Conservation (phyloP, 2,329 filamentous ascomycete genomes). For the Botrytis cinerea region DNA sequence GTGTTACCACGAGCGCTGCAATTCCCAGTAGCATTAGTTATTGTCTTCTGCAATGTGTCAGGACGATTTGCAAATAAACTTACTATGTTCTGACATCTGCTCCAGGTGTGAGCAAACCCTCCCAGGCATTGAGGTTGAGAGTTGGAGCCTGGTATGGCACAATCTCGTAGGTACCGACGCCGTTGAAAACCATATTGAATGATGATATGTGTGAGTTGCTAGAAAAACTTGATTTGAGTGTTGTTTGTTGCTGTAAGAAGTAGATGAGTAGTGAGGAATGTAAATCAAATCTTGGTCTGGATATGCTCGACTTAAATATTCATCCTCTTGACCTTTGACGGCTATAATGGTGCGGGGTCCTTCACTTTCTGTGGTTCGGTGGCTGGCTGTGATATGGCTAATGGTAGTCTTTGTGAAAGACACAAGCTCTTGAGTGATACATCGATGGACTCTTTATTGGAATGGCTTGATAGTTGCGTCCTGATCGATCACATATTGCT, state of each 20-base stretch:
- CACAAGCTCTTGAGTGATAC: not conserved
- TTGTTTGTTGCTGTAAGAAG: not conserved
- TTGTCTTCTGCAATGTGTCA: not conserved
- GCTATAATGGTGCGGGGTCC: not conserved
- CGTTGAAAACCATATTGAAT: slow-evolving; percentile 11
- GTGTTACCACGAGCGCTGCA: not conserved
- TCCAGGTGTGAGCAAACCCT: not conserved
- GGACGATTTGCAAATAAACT: not conserved
- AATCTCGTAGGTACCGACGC: slow-evolving; percentile 11
- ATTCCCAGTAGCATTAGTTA: not conserved
- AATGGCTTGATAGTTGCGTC: not conserved
- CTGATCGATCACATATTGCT: not conserved
- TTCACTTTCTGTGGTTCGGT: not conserved
- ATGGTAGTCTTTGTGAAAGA: not conserved
- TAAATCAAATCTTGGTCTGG: not conserved
- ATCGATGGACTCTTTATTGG: not conserved
- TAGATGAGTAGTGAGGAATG: not conserved
- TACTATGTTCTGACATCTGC: slow-evolving; percentile 12
- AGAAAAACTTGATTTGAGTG: not conserved
- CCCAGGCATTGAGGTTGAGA: slow-evolving; percentile 12
- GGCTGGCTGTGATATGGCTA: not conserved
- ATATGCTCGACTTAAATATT: slow-evolving; percentile 1
- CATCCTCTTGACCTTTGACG: not conserved
- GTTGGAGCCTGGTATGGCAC: slow-evolving; percentile 16
- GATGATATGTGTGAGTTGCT: not conserved